phyloP scores from a whole-genome alignment of 768 basidiomycete genomes.

The Boletus sensibilis region DNA sequence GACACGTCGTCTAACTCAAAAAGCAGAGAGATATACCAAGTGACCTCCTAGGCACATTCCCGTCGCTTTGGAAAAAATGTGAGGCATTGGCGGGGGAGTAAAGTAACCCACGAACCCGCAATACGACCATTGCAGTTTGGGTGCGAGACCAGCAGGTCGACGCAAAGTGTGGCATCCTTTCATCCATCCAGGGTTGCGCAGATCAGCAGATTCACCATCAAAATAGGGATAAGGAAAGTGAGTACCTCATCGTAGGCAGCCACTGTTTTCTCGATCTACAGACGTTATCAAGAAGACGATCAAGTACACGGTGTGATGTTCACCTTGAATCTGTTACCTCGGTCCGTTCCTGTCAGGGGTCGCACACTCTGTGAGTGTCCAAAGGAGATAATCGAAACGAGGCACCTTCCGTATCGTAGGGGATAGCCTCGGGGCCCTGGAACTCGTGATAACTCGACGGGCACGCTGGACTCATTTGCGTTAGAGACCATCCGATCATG shows the following conservation, averaged over 20 bases:
- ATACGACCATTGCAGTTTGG: slow-evolving; percentile 90
- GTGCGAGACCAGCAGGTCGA: slow-evolving; percentile 72
- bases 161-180: slow-evolving; percentile 74
- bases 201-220: background rate
- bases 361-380: background rate
- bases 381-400: background rate
- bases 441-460: slow-evolving; percentile 93
- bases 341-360: slow-evolving; percentile 63
- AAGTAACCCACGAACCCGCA: slow-evolving; percentile 50
- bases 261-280: slow-evolving; percentile 82
- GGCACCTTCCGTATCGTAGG: slow-evolving; percentile 82
- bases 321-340: slow-evolving; percentile 93
- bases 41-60: slow-evolving; percentile 93
- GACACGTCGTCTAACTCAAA: background rate
- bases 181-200: background rate
- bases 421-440: slow-evolving; percentile 80
- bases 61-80: slow-evolving; percentile 49
- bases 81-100: slow-evolving; percentile 1
- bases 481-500: slow-evolving; percentile 1
- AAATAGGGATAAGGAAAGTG: background rate
- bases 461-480: slow-evolving; percentile 49
- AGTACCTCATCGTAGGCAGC: slow-evolving; percentile 84
- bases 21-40: slow-evolving; percentile 47
- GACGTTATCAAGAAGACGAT: slow-evolving; percentile 4
- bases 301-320: background rate